Conservation (phyloP, 352 stramenopile species). For the Blastocystis sp. region DNA sequence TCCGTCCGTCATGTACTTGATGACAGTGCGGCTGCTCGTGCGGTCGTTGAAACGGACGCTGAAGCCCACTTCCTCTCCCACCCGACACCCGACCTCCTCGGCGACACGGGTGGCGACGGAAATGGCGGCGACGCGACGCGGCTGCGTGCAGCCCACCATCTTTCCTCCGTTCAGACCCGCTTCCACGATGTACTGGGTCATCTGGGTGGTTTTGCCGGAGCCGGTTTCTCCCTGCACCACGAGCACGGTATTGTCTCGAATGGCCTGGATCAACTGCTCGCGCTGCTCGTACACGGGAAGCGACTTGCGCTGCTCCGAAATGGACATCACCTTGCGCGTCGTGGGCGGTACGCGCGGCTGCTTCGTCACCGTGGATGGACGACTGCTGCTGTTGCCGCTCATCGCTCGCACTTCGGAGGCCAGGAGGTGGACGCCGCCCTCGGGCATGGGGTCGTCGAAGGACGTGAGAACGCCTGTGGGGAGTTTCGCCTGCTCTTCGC, state of each 20-base stretch:
- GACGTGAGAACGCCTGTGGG: constrained; percentile 78
- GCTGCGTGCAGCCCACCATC: constrained; percentile 93
- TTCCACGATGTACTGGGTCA: constrained; percentile 98
- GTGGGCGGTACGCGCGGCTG: not conserved
- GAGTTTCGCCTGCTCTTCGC: constrained; percentile 86
- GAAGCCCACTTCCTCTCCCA: constrained; percentile 85
- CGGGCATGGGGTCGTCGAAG: constrained; percentile 94
- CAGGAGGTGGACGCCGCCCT: constrained; percentile 63
- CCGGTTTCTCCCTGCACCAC: constrained; percentile 98
- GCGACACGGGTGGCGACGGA: constrained; percentile 90
- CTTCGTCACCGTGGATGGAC: not conserved
- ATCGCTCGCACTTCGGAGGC: constrained; percentile 15
- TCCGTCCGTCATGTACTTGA: constrained; percentile 99
- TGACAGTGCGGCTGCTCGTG: constrained; percentile 81
- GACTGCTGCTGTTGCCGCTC: not conserved
- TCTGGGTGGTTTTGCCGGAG: constrained; percentile 94
- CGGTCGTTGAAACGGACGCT: constrained; percentile 79
- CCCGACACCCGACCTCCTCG: constrained; percentile 82
- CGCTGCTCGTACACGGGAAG: constrained; percentile 78
- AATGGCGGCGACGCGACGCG: constrained; percentile 87
- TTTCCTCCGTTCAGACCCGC: constrained; percentile 81
- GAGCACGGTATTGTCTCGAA: constrained; percentile 84
- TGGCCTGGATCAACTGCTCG: constrained; percentile 64
- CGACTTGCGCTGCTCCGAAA: constrained; percentile 87
- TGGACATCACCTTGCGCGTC: constrained; percentile 60